phyloP scores from a whole-genome alignment of 139 green algal genomes.

The Coelastrella sp. region DNA sequence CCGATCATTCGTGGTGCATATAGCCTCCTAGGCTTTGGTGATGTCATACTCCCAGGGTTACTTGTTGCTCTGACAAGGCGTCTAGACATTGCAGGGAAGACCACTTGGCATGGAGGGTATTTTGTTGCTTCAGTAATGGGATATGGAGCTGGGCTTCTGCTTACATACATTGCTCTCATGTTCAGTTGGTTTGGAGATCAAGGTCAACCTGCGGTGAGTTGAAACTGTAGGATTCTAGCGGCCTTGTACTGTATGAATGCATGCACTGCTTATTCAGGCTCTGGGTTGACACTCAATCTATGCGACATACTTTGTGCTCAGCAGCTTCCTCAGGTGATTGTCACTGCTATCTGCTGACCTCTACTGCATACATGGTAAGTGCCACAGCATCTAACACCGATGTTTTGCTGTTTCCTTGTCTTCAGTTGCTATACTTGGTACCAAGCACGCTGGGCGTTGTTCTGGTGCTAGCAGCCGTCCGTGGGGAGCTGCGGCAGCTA shows the following conservation, averaged over 20 bases:
- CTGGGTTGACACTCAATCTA: no score
- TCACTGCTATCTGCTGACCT: no score
- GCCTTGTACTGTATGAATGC: no score
- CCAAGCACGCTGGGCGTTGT: conserved; percentile 85
- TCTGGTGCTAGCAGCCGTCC: conserved; percentile 50
- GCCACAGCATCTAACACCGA: not conserved
- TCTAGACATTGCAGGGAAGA: not conserved
- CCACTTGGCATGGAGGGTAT: conserved; percentile 57
- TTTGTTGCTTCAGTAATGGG: conserved; percentile 59
- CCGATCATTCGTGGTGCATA: conserved; percentile 53
- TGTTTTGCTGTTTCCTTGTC: conserved; percentile 50
- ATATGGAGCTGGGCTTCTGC: conserved; percentile 82
- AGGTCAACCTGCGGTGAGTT: conserved; percentile 25
- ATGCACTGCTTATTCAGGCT: no score
- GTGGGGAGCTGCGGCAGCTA: conserved; percentile 65
- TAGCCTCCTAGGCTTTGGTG: conserved; percentile 63
- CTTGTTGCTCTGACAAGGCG: conserved; percentile 59
- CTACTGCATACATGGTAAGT: no score
- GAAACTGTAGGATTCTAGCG: not conserved
- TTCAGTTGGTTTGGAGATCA: conserved; percentile 68
- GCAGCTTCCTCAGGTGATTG: no score
- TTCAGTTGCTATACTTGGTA: conserved; percentile 90
- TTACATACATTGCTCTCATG: conserved; percentile 88
- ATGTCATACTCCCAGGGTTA: conserved; percentile 68
- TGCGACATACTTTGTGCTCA: no score